Evolutionary conservation across 345 rosid species (phyloP).

Genomic region (Populus tremula): DNA sequence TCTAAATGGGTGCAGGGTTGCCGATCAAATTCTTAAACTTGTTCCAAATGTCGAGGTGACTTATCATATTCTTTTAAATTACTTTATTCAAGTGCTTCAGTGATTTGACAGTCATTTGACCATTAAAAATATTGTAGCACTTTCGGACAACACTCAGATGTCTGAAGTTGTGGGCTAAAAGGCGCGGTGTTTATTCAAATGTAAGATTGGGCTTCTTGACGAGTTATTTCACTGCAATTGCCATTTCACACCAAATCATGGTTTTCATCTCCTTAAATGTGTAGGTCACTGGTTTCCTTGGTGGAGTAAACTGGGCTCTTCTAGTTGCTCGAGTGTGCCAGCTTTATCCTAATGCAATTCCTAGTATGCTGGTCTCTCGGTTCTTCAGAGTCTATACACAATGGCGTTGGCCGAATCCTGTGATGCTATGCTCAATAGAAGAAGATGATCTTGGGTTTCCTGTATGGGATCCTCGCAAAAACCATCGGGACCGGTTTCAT

Average conservation of each 20-base stretch:
- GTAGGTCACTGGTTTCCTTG: constrained; percentile 74
- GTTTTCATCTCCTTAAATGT: constrained; percentile 6
- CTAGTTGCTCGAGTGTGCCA: constrained; percentile 76
- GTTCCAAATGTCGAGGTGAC: constrained; percentile 23
- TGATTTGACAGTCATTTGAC: constrained; percentile 1
- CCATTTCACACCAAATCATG: neutral
- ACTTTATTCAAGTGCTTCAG: neutral
- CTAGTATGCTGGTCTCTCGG: constrained; percentile 66
- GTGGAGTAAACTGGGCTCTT: constrained; percentile 78
- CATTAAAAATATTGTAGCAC: constrained; percentile 36
- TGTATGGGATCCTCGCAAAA: constrained; percentile 68
- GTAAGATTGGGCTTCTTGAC: constrained; percentile 38
- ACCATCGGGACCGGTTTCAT: constrained; percentile 61
- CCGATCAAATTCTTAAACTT: constrained; percentile 31
- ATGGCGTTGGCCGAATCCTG: constrained; percentile 88
- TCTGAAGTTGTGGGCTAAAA: constrained; percentile 70
- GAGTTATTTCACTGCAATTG: neutral
- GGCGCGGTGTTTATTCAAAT: constrained; percentile 74
- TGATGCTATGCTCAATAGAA: constrained; percentile 68
- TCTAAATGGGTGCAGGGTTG: constrained; percentile 34
- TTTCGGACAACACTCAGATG: constrained; percentile 62
- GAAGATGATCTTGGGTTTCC: constrained; percentile 65
- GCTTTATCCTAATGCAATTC: constrained; percentile 74
- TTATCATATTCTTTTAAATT: neutral
- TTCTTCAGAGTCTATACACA: constrained; percentile 65